A percentile compares a stretch with the other conserved stretches of the same genome.
These are phyloP conservation scores for Monosporascus sp. DNA, from an alignment of 2,329 filamentous ascomycete genomes.

Conservation along the genomic window DNA sequence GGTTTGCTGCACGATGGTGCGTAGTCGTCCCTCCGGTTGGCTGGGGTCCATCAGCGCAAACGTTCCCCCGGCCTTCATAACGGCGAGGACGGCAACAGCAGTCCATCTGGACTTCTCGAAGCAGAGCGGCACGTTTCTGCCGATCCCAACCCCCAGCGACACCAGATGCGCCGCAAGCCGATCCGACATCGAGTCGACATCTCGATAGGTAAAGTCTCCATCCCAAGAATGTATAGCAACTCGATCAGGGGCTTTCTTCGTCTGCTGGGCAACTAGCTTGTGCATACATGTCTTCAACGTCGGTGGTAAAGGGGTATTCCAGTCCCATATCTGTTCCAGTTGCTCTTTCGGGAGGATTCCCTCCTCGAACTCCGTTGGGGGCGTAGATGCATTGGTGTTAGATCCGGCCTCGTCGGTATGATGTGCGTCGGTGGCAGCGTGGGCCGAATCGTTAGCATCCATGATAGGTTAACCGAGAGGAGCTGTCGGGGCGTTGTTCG, in stretches of 20 bases:
- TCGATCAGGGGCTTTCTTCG: conserved; percentile 30
- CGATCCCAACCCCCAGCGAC: conserved; percentile 30
- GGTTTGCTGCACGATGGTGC: conserved; percentile 40
- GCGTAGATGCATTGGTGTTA: conserved; percentile 17
- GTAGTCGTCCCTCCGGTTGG: conserved; percentile 39
- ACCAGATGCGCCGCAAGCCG: conserved; percentile 35
- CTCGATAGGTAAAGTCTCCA: conserved; percentile 39
- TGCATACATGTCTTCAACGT: conserved; percentile 40
- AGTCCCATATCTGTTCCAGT: conserved; percentile 39
- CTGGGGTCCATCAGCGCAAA: conserved; percentile 43
- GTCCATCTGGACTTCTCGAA: conserved; percentile 46
- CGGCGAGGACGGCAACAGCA: conserved; percentile 37
- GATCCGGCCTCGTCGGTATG: conserved; percentile 17
- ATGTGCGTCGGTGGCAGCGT: conserved; percentile 10
- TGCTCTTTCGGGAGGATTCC: conserved; percentile 29
- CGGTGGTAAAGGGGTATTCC: conserved; percentile 38
- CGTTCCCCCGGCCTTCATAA: conserved; percentile 44
- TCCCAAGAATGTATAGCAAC: conserved; percentile 47
- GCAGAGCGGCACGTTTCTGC: conserved; percentile 43
- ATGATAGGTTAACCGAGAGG: conserved; percentile 4
- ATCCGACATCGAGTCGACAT: conserved; percentile 38
- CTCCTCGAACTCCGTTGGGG: conserved; percentile 23
- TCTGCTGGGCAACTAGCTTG: conserved; percentile 37
- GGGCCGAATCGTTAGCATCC: conserved; percentile 5
- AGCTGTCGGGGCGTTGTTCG: background rate